These are phyloP conservation scores for Metarhizium humberi DNA, from an alignment of 2,329 filamentous ascomycete species.

Conservation along the genomic window DNA sequence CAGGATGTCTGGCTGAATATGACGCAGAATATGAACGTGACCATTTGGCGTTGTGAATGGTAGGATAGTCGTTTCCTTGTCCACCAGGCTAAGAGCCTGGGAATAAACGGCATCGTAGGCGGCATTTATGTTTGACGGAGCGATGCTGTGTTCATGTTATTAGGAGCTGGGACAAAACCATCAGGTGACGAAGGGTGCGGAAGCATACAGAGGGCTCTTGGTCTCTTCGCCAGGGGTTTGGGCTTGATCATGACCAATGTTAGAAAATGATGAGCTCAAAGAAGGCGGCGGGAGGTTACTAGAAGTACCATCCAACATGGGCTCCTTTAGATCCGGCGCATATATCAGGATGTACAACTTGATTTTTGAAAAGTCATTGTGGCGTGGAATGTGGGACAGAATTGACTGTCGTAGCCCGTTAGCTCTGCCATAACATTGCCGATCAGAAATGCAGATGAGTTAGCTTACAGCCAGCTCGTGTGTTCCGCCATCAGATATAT, in stretches of 20 bases:
- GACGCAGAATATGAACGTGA: conserved; percentile 77
- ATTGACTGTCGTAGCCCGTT: conserved; percentile 51
- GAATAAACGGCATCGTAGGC: conserved; percentile 73
- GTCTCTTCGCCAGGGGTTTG: conserved; percentile 57
- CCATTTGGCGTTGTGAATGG: conserved; percentile 80
- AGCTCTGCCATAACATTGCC: conserved; percentile 7
- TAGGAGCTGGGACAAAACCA: not conserved
- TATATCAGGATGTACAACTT: conserved; percentile 88
- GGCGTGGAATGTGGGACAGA: conserved; percentile 75
- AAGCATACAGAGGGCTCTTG: conserved; percentile 46
- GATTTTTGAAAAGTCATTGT: conserved; percentile 61
- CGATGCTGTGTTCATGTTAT: not conserved
- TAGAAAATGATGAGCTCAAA: conserved; percentile 75
- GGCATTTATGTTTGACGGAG: conserved; percentile 35
- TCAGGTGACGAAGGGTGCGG: not conserved
- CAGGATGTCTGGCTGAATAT: conserved; percentile 74
- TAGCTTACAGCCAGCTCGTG: conserved; percentile 73
- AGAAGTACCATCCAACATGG: conserved; percentile 39
- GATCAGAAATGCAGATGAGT: no score
- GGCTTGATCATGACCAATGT: conserved; percentile 68
- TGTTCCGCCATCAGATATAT: conserved; percentile 48
- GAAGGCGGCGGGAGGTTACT: conserved; percentile 53
- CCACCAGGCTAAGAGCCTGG: conserved; percentile 69
- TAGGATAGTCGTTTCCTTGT: conserved; percentile 78
- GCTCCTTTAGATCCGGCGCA: conserved; percentile 67